These are phyloP conservation scores for Phanerodontia chrysosporium DNA, from an alignment of 768 basidiomycete species.

Conservation along the genomic window DNA sequence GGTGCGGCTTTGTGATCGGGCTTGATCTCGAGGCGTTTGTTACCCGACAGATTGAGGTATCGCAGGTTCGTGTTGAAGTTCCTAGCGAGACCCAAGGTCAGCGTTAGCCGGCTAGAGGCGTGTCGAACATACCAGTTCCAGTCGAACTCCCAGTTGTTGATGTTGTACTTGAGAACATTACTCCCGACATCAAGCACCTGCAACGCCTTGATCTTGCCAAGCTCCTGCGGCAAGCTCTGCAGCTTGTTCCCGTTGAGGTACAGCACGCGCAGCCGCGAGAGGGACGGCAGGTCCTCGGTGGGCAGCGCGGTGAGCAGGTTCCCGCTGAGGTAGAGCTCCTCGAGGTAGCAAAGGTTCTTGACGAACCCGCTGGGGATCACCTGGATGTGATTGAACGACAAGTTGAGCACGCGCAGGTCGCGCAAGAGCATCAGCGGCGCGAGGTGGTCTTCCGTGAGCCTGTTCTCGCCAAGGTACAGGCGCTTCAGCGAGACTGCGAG, in stretches of 20 bases:
- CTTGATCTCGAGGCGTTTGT: conserved; percentile 95
- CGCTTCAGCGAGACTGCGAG: conserved; percentile 69
- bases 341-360: conserved; percentile 60
- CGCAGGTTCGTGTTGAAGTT: conserved; percentile 92
- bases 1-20: conserved; percentile 43
- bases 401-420: conserved; percentile 78
- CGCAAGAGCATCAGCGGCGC: conserved; percentile 70
- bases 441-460: conserved; percentile 74
- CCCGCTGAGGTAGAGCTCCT: conserved; percentile 92
- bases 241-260: conserved; percentile 94
- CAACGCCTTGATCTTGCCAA: conserved; percentile 77
- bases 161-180: conserved; percentile 93
- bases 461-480: conserved; percentile 89
- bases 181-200: conserved; percentile 88
- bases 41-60: conserved; percentile 96
- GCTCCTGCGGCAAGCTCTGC: conserved; percentile 86
- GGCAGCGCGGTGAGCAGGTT: conserved; percentile 89
- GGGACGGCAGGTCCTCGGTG: conserved; percentile 76
- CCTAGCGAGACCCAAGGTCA: conserved; percentile 46
- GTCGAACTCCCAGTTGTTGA: conserved; percentile 97
- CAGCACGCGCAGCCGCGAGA: conserved; percentile 66
- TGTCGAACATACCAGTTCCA: conserved; percentile 96
- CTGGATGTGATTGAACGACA: conserved; percentile 93
- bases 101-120: no score
- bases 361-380: conserved; percentile 81